These are phyloP conservation scores for Blastobotrys aristatus DNA, from an alignment of 1,139 yeast genomes.

Conservation along the genomic window DNA sequence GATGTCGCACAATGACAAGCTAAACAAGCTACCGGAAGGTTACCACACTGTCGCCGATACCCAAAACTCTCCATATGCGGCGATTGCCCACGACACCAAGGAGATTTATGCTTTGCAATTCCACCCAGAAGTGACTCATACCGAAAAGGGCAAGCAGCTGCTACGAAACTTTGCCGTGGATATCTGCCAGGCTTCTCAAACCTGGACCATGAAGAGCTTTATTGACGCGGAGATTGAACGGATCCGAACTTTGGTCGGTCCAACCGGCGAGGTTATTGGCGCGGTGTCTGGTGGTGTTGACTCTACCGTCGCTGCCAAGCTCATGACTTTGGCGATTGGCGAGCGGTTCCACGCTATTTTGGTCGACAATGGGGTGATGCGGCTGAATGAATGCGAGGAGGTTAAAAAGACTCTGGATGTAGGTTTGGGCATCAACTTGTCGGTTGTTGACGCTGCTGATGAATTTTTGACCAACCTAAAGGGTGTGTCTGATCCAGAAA, in stretches of 20 bases:
- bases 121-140: constrained; percentile 99
- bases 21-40: constrained; percentile 84
- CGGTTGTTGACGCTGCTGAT: constrained; percentile 91
- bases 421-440: constrained; percentile 90
- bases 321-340: constrained; percentile 97
- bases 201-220: constrained; percentile 98
- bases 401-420: constrained; percentile 87
- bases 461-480: constrained; percentile 78
- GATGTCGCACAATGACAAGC: constrained; percentile 99
- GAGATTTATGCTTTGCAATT: constrained; percentile 91
- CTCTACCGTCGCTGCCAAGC: constrained; percentile 97
- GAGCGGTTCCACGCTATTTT: constrained; percentile 97
- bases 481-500: constrained; percentile 98
- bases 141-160: constrained; percentile 80
- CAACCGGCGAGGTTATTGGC: constrained; percentile 97
- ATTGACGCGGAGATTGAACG: constrained; percentile 94
- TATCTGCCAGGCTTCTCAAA: constrained; percentile 79
- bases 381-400: constrained; percentile 83
- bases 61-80: constrained; percentile 92
- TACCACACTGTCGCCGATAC: constrained; percentile 88
- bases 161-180: constrained; percentile 88
- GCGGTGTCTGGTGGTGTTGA: constrained; percentile 99
- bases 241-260: constrained; percentile 87
- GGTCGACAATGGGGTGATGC: constrained; percentile 97
- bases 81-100: constrained; percentile 71